Percentiles rank a stretch among this genome's conserved stretches.
Evolutionary conservation across 371 early-diverging fungal genomes (phyloP).

Genomic region (Apophysomyces elegans): DNA sequence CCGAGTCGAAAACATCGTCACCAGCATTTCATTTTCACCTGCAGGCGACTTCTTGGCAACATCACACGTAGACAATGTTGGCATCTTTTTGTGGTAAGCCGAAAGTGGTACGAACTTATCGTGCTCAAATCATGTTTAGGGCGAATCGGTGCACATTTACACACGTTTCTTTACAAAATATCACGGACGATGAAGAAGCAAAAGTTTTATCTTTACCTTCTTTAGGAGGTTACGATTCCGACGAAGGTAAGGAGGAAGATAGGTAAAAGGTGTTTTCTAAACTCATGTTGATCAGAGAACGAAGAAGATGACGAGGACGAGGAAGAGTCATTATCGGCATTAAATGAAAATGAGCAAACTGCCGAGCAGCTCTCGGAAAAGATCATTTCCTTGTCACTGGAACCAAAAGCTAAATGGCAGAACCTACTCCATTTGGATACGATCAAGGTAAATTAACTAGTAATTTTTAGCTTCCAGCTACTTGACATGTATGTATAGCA

Average conservation of each 20-base stretch:
- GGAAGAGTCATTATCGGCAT: conserved; percentile 17
- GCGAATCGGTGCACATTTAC: conserved; percentile 81
- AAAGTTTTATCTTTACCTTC: conserved; percentile 57
- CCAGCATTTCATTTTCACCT: conserved; percentile 88
- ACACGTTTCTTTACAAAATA: conserved; percentile 65
- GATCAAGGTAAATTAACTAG: conserved; percentile 68
- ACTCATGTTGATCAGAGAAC: neutral
- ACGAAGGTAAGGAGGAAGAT: conserved; percentile 27
- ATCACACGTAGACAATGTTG: conserved; percentile 88
- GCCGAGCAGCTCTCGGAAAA: conserved; percentile 74
- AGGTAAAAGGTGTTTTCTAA: conserved; percentile 20
- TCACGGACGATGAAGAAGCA: conserved; percentile 64
- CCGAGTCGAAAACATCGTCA: conserved; percentile 74
- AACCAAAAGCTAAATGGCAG: conserved; percentile 90
- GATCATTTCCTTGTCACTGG: conserved; percentile 83
- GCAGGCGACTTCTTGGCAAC: conserved; percentile 92
- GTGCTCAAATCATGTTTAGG: conserved; percentile 18
- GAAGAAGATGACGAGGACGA: conserved; percentile 31
- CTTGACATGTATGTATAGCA: conserved; percentile 43
- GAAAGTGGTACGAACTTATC: neutral
- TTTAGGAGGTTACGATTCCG: conserved; percentile 45
- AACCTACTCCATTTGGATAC: conserved; percentile 85
- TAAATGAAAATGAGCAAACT: conserved; percentile 33
- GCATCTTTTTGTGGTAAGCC: conserved; percentile 84
- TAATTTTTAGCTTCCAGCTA: neutral